phyloP scores from a whole-genome alignment of 2,329 filamentous ascomycete genomes.

The Arthrobotrys sphaeroides region DNA sequence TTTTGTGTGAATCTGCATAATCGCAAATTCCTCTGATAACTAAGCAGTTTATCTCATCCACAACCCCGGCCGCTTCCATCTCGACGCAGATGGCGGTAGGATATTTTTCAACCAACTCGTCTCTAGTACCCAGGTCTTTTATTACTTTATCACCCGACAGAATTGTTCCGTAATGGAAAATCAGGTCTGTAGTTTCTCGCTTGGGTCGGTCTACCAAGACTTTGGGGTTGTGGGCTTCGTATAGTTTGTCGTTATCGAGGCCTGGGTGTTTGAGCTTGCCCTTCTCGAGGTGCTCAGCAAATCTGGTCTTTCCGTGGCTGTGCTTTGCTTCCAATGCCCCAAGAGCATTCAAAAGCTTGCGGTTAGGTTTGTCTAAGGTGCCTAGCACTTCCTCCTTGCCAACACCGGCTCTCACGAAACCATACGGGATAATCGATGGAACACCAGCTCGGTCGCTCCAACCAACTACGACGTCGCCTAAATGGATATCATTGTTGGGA shows the following conservation, averaged over 20 bases:
- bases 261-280: not conserved
- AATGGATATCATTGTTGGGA: not conserved
- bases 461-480: slow-evolving; percentile 41
- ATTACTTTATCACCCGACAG: not conserved
- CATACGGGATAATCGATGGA: slow-evolving; percentile 6
- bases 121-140: not conserved
- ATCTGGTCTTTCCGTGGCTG: not conserved
- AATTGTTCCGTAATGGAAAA: slow-evolving; percentile 22
- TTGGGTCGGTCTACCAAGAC: not conserved
- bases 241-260: slow-evolving; percentile 6
- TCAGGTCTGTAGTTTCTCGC: not conserved
- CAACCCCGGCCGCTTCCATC: not conserved
- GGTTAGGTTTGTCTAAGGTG: not conserved
- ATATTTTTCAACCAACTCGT: not conserved
- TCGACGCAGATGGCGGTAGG: slow-evolving; percentile 1
- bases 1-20: slow-evolving; percentile 55
- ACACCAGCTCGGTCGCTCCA: not conserved
- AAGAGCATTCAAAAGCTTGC: not conserved
- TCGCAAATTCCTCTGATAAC: slow-evolving; percentile 55
- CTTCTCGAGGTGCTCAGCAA: not conserved
- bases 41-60: not conserved
- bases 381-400: not conserved
- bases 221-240: not conserved
- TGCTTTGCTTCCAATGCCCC: not conserved
- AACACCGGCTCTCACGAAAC: not conserved